Evolutionary conservation across 768 basidiomycete genomes (phyloP).

Genomic region (Boletellus sp.): DNA sequence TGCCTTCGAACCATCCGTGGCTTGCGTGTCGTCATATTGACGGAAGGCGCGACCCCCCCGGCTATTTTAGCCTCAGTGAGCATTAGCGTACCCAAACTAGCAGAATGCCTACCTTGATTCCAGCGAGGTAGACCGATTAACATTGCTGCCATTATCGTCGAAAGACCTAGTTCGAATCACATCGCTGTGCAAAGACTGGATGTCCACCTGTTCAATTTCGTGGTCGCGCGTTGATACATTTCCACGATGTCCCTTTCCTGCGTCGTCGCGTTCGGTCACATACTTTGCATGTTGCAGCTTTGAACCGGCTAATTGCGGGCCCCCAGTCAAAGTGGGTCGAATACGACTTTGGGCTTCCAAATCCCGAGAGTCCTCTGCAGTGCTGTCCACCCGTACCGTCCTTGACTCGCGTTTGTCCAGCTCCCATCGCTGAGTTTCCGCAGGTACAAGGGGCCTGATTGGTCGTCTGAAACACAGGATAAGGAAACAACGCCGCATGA

Average conservation of each 20-base stretch:
- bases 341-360: background rate
- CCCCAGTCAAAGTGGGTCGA: background rate
- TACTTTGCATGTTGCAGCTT: background rate
- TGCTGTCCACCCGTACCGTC: background rate
- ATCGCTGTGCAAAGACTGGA: background rate
- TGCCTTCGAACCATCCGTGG: background rate
- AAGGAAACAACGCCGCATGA: background rate
- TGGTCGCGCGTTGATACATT: background rate
- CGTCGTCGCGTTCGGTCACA: background rate
- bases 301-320: background rate
- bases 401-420: background rate
- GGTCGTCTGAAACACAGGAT: conserved; percentile 5
- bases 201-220: background rate
- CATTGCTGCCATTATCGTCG: no score
- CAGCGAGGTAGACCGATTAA: background rate
- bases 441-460: background rate
- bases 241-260: no score
- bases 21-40: background rate
- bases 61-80: conserved; percentile 3
- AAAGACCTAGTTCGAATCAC: background rate
- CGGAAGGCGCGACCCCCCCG: background rate
- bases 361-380: background rate
- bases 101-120: background rate
- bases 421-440: background rate
- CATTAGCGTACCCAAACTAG: background rate